Conservation (phyloP, 805 yeast genomes). For the Metschnikowia dekortorum region DNA sequence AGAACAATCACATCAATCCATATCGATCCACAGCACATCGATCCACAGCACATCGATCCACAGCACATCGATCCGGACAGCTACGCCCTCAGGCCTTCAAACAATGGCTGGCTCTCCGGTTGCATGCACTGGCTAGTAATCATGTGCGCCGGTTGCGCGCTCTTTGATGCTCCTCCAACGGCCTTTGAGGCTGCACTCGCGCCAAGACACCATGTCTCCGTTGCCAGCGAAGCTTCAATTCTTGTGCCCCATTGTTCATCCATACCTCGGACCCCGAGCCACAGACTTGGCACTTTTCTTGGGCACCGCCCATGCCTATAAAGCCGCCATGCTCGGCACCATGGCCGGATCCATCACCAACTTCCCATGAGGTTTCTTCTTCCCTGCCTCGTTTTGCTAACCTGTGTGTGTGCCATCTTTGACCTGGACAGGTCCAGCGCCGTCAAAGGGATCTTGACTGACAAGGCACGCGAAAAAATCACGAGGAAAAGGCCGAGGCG, state of each 20-base stretch:
- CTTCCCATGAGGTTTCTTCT: neutral
- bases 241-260: neutral
- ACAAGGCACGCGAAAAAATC: neutral
- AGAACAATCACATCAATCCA: too few species aligned
- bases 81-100: too few species aligned
- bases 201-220: neutral
- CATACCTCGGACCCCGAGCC: too few species aligned
- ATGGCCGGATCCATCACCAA: neutral
- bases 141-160: neutral
- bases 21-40: too few species aligned
- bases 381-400: neutral
- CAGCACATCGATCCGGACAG: neutral
- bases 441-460: neutral
- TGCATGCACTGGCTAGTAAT: neutral
- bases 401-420: neutral
- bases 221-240: neutral
- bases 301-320: neutral
- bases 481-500: neutral
- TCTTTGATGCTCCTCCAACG: neutral
- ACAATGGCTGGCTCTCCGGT: too few species aligned
- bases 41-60: neutral
- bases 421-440: neutral
- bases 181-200: neutral
- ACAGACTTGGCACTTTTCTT: neutral
- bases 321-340: neutral